Conservation (phyloP, 2,329 filamentous ascomycete genomes). For the Grosmannia serpens region DNA sequence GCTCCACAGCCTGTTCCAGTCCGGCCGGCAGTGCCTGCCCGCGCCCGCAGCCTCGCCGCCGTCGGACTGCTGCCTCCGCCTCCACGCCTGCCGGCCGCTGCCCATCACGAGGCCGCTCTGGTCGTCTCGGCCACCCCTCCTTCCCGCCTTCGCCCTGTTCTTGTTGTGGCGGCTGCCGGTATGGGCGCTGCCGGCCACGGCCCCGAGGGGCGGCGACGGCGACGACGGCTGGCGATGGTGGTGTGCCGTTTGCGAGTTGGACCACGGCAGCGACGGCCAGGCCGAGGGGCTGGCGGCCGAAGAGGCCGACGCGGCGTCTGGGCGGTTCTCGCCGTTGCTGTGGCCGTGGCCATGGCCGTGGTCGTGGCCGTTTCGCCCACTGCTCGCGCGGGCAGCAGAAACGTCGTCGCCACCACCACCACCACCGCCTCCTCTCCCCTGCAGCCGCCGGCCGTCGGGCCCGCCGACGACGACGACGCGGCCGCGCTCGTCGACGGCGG, state of each 20-base stretch:
- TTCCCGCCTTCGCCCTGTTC: slow-evolving; percentile 18
- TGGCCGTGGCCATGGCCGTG: neutral
- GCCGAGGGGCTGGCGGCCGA: too few species aligned
- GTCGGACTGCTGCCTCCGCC: neutral
- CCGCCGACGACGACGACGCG: slow-evolving; percentile 8
- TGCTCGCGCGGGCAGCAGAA: too few species aligned
- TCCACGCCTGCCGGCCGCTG: slow-evolving; percentile 3
- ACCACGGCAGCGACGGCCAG: neutral
- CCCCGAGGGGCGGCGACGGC: slow-evolving; percentile 9
- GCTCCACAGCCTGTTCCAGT: slow-evolving; percentile 81
- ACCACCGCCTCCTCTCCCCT: slow-evolving; percentile 7
- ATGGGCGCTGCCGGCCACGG: neutral
- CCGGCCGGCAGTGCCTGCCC: slow-evolving; percentile 19
- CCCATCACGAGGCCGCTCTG: slow-evolving; percentile 6
- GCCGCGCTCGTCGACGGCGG: slow-evolving; percentile 46
- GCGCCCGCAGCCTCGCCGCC: neutral
- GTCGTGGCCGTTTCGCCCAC: neutral
- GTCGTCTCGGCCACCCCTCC: slow-evolving; percentile 20
- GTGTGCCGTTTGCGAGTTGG: neutral
- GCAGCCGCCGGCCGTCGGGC: slow-evolving; percentile 5
- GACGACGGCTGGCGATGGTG: slow-evolving; percentile 12
- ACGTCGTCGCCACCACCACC: neutral
- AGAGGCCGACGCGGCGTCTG: neutral
- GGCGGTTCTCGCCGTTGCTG: neutral
- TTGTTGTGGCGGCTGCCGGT: neutral